These are phyloP conservation scores for Mycena haematopus DNA, from an alignment of 768 basidiomycete species.

Conservation along the genomic window DNA sequence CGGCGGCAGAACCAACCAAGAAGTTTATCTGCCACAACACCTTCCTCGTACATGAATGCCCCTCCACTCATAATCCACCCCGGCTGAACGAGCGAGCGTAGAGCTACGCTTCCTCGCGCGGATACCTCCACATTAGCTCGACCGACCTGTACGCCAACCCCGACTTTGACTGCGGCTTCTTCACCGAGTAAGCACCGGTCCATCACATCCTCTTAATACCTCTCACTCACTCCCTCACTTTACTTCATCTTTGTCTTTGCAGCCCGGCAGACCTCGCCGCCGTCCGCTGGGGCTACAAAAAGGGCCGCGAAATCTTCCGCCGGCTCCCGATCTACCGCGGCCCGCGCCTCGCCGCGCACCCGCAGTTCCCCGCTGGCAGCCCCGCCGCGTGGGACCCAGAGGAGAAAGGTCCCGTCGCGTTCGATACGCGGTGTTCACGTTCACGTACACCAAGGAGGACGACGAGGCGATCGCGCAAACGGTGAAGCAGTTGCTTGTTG, in stretches of 20 bases:
- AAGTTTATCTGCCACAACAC: no score
- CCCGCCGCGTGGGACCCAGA: neutral
- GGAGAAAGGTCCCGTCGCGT: neutral
- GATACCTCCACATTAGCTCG: constrained; percentile 30
- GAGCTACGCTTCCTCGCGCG: constrained; percentile 28
- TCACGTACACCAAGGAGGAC: neutral
- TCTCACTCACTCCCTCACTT: neutral
- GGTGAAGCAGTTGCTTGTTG: no score
- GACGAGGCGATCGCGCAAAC: constrained; percentile 2
- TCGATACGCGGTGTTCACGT: neutral
- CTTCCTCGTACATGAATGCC: no score
- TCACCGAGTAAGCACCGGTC: constrained; percentile 6
- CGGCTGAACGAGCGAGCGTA: no score
- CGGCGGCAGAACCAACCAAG: no score
- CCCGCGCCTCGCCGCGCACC: neutral
- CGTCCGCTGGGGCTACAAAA: constrained; percentile 37
- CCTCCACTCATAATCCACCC: no score
- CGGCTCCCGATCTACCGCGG: neutral
- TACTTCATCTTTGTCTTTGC: neutral
- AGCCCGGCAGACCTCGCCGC: constrained; percentile 37
- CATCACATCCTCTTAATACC: no score
- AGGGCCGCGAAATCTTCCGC: constrained; percentile 31
- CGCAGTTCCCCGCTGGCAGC: neutral
- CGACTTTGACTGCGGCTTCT: constrained; percentile 28
- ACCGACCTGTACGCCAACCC: constrained; percentile 17